Evolutionary conservation across 441 rosid genomes (phyloP), one percentile per base, ranked within the genome.

Genomic region (Populus hybrid): DNA sequence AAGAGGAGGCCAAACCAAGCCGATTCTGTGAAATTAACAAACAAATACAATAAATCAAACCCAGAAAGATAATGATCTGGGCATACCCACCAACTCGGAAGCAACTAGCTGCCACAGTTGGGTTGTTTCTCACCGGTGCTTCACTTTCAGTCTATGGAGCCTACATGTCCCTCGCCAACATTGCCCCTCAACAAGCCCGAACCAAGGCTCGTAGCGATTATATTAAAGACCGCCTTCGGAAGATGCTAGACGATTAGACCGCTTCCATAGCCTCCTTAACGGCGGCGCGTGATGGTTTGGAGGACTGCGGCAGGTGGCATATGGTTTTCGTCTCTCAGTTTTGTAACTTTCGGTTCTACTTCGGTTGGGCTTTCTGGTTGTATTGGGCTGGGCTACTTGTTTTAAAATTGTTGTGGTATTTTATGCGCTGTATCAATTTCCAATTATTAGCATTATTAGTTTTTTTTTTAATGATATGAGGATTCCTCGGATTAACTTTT

Each of bases 141-240:
- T 81, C 91, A 30, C 81, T 91, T 18, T 78, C 84, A 24, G 78
- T 84, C 36, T 87, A 74, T 67, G 97, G 97, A 53, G 91, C 95
- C 63, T 83, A 91, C 84, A 85, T 88, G 12, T 91, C 97, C 3
- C 79, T 86, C 34, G 89, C 68, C 57, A 92, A 94, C 67, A 61
- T 92, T 19, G 90, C 81, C 42, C 91, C 94, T n/a, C 92, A 89
- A 78, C 92, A 92, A 87, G 93, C 85, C 77, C 92, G 92, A 24
- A 81, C 81, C 72, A 85, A 89, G 82, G 96, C 94, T 71, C 93
- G 95, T 7, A 85, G 78, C 59, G 88, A 88, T 63, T 89, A 76
- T 75, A 78, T 94, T 71, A 90, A 84, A 77, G 87, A 84, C 67
- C 92, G 92, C 65, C 82, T 92, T 71, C 79, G 89, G 61, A 80